These are phyloP conservation scores for Acer campestre DNA, from an alignment of 345 rosid species.

Conservation along the genomic window DNA sequence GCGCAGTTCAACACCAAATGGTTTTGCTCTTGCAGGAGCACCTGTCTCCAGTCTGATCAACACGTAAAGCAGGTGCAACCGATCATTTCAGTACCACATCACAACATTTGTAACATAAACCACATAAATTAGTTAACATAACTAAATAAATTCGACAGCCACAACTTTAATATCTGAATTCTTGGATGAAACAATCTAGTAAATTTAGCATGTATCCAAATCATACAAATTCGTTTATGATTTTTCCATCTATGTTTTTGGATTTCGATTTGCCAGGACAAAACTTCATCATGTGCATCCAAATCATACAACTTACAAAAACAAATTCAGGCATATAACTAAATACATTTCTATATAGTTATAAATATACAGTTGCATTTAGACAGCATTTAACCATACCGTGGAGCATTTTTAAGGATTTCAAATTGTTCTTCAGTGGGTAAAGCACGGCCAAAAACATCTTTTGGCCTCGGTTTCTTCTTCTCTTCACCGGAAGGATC, in stretches of 20 bases:
- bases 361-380: neutral
- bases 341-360: neutral
- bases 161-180: neutral
- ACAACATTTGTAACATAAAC: neutral
- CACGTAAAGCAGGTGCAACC: conserved; percentile 10
- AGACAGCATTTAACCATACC: conserved; percentile 37
- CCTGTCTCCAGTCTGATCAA: conserved; percentile 85
- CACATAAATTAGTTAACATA: neutral
- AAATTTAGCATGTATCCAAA: neutral
- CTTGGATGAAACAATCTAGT: neutral
- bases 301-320: neutral
- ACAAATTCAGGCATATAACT: neutral
- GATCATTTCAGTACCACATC: neutral
- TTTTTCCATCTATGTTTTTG: neutral
- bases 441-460: conserved; percentile 94
- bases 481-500: conserved; percentile 36
- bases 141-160: neutral
- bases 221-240: neutral
- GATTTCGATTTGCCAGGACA: neutral
- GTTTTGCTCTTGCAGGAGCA: conserved; percentile 72
- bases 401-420: conserved; percentile 84
- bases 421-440: conserved; percentile 94
- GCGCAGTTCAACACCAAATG: conserved; percentile 90
- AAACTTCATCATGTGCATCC: neutral
- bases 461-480: conserved; percentile 88